Percentiles rank a stretch among this genome's conserved stretches.
Conservation (phyloP, 768 basidiomycete species). For the Lactifluus hygrophoroides region DNA sequence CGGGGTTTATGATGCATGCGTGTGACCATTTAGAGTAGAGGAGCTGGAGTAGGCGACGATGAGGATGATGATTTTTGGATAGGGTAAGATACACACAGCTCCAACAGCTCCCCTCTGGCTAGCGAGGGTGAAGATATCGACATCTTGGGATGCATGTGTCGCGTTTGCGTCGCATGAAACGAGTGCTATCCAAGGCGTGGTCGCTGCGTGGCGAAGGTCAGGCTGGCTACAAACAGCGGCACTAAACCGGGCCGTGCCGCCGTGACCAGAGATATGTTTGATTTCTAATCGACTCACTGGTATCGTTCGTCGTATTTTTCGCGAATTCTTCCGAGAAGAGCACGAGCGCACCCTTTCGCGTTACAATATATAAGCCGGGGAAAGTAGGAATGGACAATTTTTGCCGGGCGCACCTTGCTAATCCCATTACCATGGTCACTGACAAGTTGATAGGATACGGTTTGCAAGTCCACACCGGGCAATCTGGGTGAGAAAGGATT, state of each 20-base stretch:
- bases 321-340: conserved; percentile 62
- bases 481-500: conserved; percentile 10
- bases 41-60: conserved; percentile 35
- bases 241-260: neutral
- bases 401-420: conserved; percentile 43
- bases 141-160: conserved; percentile 47
- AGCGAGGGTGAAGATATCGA: conserved; percentile 80
- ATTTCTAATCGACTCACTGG: conserved; percentile 32
- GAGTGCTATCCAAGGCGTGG: conserved; percentile 87
- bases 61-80: neutral
- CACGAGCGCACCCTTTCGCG: conserved; percentile 62
- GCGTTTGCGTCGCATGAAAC: conserved; percentile 76
- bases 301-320: conserved; percentile 34
- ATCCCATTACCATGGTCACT: conserved; percentile 41
- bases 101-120: conserved; percentile 70
- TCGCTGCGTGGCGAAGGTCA: conserved; percentile 32
- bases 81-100: conserved; percentile 40
- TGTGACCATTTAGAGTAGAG: conserved; percentile 67
- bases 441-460: conserved; percentile 53
- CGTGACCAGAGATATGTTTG: neutral
- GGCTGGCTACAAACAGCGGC: neutral
- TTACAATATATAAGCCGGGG: neutral
- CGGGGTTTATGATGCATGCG: conserved; percentile 67
- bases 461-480: conserved; percentile 41
- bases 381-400: neutral